phyloP scores from a whole-genome alignment of 2,329 filamentous ascomycete genomes.

The Biscogniauxia sp. region DNA sequence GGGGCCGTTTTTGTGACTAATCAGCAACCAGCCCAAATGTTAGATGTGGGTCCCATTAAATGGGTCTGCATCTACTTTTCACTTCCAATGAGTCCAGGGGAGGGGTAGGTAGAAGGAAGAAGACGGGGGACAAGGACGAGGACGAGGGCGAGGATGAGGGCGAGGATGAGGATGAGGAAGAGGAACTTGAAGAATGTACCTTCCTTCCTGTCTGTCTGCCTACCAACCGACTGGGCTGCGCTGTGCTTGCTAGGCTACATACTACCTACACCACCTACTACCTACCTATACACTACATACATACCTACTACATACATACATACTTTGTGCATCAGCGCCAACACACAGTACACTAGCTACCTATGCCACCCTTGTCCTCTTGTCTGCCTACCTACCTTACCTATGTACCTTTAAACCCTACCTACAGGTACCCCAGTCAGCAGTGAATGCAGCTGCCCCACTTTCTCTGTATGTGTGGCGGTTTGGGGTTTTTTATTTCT shows the following conservation, averaged over 20 bases:
- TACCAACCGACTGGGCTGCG: no score
- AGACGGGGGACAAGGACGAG: no score
- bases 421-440: neutral
- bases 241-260: neutral
- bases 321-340: neutral
- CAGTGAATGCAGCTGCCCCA: neutral
- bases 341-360: neutral
- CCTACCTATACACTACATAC: no score
- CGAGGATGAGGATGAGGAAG: no score
- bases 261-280: neutral
- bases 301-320: neutral
- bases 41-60: conserved; percentile 9
- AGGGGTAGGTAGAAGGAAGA: no score
- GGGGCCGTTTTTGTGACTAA: conserved; percentile 34
- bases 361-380: neutral
- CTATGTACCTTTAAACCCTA: neutral
- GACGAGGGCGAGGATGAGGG: no score
- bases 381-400: neutral
- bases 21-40: conserved; percentile 27
- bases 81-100: no score
- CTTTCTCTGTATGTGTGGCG: conserved; percentile 16
- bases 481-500: conserved; percentile 3
- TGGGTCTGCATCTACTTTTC: conserved; percentile 2
- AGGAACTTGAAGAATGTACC: no score
- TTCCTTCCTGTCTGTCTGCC: no score